Base-by-base conservation (phyloP, 2,329 filamentous ascomycete species). In the Lachnum nothofagi region DNA sequence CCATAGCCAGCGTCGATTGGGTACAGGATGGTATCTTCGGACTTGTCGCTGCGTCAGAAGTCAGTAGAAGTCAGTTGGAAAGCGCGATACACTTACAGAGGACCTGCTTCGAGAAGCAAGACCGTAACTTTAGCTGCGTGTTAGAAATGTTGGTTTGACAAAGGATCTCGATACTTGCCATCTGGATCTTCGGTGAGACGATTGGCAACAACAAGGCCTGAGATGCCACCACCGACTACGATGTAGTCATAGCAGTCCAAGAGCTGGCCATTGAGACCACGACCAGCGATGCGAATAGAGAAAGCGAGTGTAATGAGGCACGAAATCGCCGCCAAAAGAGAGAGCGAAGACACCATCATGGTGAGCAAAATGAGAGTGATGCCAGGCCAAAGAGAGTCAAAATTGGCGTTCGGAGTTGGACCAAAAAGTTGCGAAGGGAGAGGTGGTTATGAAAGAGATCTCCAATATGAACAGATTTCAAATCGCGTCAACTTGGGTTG, bases 191-290 rank as follows among this genome's bases (percentile, higher is more conserved):
- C 71, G 16, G 68, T 67, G 37, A 77, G 60, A 3, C 71, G 61
- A 20, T 68, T 68, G 20, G 70, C 70, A 23, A 76, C 60, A 1
- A 70, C 68, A 9, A 76, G 64, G 20, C 74, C 72, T 27, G 70
- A 71, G 23, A 70, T 65, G 4, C 74, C 74, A 16, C 73, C 74
- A 3, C 74, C 74, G 22, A 73, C 64, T 34, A 76, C 62, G 14
- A 75, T 59, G 44, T 68, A 70, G 47, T 70, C 65, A 44, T 70
- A 69, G 45, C 59, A 60, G 29, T 51, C 49, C 14, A 60, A 31
- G 24, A 61, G 55, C n/a, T 52, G 39, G 23, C 49, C 49, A 40
- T 58, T 47, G 2, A 59, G 7, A 54, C 58, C 57, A 23, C 57
- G 52, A 34, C 49, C 46, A 25, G 50, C 44, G 4, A 61, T 46